Base-by-base conservation (phyloP, 2,329 filamentous ascomycete genomes). In the Colletotrichum australisinense region DNA sequence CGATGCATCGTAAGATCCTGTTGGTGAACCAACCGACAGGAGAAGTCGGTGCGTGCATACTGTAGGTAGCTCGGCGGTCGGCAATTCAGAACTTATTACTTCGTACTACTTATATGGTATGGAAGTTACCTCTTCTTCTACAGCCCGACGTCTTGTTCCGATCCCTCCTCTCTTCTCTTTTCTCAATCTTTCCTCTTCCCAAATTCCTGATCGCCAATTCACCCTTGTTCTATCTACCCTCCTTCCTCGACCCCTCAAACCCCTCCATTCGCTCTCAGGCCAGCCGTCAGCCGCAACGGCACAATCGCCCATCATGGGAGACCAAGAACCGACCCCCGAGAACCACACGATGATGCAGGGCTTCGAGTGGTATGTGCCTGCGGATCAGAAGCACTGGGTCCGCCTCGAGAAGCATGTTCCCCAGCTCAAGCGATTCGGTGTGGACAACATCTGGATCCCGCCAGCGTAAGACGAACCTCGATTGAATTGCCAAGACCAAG, bases 361-460 rank as follows among this genome's bases (percentile, higher is more conserved):
- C 16, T 94, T 93, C 78, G 93, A 94, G 84, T 94, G 93, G 93
- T 91, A 94, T 78, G 88, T 92, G 6, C 91, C 91, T 3, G 88
- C 88, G 49, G 89, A 92, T 71, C 83, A 88, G 73, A 84, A 86
- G 75, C 92, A 94, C 81, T 94, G 91, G 88, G 83, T 86, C 63
- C 88, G 92, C 19, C 87, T 93, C 2, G 83, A 84, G 52, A 84
- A 86, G 62, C 86, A 87, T 4, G 79, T 93, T 1, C 87, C 89
- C 0, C 85, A 86, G 46, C 84, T 94, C 16, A 90, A 90, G 78
- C 83, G 85, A 0, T 88, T 91, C 66, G 92, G 93, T 1, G 86
- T 94, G 69, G 88, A 91, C 76, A 88, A 88, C 71, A 86, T 93
- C 42, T 94, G 92, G 92, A 86, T 94, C 12, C 93, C 93, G 1